Evolutionary conservation across 176 grass and related monocot species (phyloP).

Genomic region (Carex cristatella): DNA sequence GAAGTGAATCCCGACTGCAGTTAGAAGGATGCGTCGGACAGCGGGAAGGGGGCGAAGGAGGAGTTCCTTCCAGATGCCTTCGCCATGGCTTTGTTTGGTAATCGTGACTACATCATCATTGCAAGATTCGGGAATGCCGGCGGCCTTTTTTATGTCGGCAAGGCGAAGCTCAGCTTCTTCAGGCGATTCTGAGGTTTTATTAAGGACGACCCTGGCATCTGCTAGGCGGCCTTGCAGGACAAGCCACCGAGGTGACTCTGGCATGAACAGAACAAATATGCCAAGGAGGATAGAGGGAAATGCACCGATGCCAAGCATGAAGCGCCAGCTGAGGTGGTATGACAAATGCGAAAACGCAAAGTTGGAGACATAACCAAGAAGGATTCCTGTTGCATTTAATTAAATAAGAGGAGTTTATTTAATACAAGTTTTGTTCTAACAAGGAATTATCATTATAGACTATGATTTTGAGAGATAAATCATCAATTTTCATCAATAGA

Average conservation of each 20-base stretch:
- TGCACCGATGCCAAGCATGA: constrained; percentile 74
- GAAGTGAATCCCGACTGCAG: constrained; percentile 57
- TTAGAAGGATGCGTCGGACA: constrained; percentile 52
- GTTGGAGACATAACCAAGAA: constrained; percentile 81
- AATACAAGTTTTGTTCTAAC: background rate
- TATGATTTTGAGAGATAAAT: background rate
- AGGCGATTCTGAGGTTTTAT: constrained; percentile 47
- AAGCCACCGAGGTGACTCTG: constrained; percentile 78
- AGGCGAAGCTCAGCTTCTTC: constrained; percentile 63
- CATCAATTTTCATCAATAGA: background rate
- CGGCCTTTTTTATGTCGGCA: constrained; percentile 50
- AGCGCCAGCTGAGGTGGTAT: constrained; percentile 40
- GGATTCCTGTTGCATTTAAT: constrained; percentile 35
- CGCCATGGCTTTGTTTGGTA: constrained; percentile 6
- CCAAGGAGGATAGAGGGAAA: constrained; percentile 58
- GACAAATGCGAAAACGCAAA: constrained; percentile 45
- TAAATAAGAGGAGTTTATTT: background rate
- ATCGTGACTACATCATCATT: constrained; percentile 56
- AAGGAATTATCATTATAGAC: background rate
- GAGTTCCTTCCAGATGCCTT: constrained; percentile 66
- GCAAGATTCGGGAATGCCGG: constrained; percentile 49
- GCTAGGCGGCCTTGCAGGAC: constrained; percentile 64
- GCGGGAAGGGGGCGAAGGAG: constrained; percentile 35
- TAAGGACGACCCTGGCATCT: constrained; percentile 53
- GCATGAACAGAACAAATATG: constrained; percentile 58